These are phyloP conservation scores for Amanita pallidorosea DNA, from an alignment of 768 basidiomycete species.

Conservation along the genomic window DNA sequence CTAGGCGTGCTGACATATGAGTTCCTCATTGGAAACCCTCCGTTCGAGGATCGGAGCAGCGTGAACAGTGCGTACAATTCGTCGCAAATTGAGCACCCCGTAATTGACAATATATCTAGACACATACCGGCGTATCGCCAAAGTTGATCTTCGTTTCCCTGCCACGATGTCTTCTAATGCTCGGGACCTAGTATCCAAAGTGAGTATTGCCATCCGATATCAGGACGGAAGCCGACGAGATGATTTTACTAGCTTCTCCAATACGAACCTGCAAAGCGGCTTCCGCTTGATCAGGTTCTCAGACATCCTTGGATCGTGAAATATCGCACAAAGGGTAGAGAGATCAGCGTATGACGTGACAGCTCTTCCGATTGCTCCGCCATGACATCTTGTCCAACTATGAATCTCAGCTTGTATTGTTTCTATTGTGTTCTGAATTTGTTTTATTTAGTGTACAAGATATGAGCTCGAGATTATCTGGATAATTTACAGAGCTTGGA, in stretches of 20 bases:
- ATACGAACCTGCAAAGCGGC: conserved; percentile 67
- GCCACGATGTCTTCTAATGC: conserved; percentile 49
- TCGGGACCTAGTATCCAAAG: conserved; percentile 53
- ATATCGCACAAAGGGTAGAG: conserved; percentile 42
- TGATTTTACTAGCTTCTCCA: conserved; percentile 57
- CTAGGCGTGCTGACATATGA: conserved; percentile 95
- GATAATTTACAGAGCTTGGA: not conserved
- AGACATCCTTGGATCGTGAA: conserved; percentile 82
- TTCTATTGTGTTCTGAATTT: conserved; percentile 9
- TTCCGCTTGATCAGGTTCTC: conserved; percentile 66
- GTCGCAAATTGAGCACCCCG: not conserved
- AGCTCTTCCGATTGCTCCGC: not conserved
- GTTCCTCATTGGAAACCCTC: conserved; percentile 71
- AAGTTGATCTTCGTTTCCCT: conserved; percentile 72
- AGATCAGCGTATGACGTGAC: conserved; percentile 10
- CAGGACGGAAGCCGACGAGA: not conserved
- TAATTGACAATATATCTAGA: conserved; percentile 29
- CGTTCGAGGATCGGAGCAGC: conserved; percentile 79
- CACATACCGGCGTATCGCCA: conserved; percentile 83
- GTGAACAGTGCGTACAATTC: conserved; percentile 47
- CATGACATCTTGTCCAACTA: not conserved
- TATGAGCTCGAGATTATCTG: not conserved
- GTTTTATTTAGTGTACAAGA: not conserved
- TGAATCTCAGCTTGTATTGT: not conserved
- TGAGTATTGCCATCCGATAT: conserved; percentile 17